phyloP scores from a whole-genome alignment of 495 filamentous ascomycete genomes.

The Penicillium verhagenii region DNA sequence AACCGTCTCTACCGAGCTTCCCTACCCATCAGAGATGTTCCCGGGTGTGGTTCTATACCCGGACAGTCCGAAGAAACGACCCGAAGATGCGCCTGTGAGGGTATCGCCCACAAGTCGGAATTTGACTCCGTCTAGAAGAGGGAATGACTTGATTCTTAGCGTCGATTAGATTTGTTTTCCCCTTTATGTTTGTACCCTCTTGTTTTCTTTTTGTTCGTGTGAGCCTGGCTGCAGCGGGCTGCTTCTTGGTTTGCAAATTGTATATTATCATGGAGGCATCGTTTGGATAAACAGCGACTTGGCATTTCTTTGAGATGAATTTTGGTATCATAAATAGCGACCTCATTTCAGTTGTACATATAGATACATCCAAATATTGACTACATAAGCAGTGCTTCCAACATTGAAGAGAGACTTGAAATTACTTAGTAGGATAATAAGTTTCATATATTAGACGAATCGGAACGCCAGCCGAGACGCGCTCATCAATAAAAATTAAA shows the following conservation, averaged over 20 bases:
- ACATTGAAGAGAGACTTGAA: too few species aligned
- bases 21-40: conserved; percentile 23
- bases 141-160: conserved; percentile 36
- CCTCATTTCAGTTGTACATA: too few species aligned
- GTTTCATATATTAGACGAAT: too few species aligned
- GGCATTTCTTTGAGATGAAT: background rate
- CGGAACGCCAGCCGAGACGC: too few species aligned
- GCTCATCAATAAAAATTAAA: too few species aligned
- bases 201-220: background rate
- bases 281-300: background rate
- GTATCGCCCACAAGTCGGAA: conserved; percentile 32
- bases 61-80: conserved; percentile 18
- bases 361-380: too few species aligned
- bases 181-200: background rate
- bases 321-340: too few species aligned
- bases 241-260: background rate
- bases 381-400: too few species aligned
- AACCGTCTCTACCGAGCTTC: conserved; percentile 4
- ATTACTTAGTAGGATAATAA: too few species aligned
- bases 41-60: conserved; percentile 19
- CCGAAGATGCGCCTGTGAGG: conserved; percentile 13
- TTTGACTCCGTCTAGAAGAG: conserved; percentile 36
- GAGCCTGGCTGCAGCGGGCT: background rate
- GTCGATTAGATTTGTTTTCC: conserved; percentile 29
- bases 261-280: background rate